Percentiles rank a stretch among this genome's conserved stretches.
phyloP scores from a whole-genome alignment of 768 basidiomycete species.

The Lentinula boryana region DNA sequence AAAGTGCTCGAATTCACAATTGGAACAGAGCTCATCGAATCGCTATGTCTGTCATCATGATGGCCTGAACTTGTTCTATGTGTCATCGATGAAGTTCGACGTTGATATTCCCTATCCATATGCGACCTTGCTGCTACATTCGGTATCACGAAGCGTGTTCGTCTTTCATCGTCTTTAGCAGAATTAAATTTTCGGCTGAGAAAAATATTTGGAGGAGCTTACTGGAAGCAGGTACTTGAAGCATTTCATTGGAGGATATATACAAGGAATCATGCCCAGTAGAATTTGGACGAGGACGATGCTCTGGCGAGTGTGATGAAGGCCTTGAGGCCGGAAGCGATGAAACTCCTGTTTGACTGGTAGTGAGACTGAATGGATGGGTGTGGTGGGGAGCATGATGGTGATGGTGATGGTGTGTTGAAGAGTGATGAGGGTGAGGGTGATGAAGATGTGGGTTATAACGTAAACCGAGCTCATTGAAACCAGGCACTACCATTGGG shows the following conservation, averaged over 20 bases:
- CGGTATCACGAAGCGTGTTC: background rate
- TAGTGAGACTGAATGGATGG: background rate
- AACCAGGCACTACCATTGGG: background rate
- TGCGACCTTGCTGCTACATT: background rate
- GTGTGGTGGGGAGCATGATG: background rate
- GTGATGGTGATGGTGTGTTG: background rate
- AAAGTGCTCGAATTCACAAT: background rate
- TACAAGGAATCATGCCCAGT: background rate
- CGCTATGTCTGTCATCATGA: too few relatives aligned
- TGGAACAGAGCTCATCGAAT: background rate
- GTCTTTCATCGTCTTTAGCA: background rate
- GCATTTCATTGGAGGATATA: background rate
- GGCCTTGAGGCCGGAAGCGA: background rate
- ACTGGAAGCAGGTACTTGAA: background rate
- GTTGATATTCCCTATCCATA: background rate
- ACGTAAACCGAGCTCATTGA: background rate
- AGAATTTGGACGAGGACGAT: background rate
- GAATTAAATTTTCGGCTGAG: too few relatives aligned
- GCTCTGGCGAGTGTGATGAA: background rate
- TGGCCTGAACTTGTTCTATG: background rate
- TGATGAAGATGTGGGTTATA: background rate
- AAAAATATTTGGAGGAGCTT: background rate
- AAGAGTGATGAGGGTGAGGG: background rate
- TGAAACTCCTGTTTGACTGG: background rate
- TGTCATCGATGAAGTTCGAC: background rate